Percentiles rank a stretch among this genome's conserved stretches.
Conservation (phyloP, 306 rosid species). For the Abrus pulchellus region DNA sequence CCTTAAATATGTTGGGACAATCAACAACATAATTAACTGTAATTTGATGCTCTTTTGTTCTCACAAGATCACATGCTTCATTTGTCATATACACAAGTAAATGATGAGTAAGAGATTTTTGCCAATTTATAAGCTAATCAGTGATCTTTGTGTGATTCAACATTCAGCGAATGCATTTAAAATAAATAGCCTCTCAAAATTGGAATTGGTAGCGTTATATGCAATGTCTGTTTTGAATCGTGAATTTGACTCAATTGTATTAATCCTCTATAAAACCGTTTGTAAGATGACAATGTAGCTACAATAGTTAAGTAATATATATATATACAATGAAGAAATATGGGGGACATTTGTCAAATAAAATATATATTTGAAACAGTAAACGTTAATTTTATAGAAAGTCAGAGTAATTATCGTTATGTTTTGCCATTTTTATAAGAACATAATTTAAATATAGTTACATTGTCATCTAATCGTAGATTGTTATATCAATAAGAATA, state of each 20-base stretch:
- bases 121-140: neutral
- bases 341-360: no score
- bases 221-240: no score
- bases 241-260: no score
- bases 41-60: neutral
- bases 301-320: no score
- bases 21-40: neutral
- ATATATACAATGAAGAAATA: no score
- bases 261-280: no score
- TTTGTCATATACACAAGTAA: neutral
- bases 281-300: no score
- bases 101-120: neutral
- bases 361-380: no score
- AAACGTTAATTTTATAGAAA: no score
- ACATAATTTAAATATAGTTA: no score
- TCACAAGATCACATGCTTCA: conserved; percentile 16
- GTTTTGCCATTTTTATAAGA: neutral
- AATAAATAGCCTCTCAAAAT: neutral
- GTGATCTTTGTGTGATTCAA: conserved; percentile 6
- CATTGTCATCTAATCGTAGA: no score
- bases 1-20: neutral
- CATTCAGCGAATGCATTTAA: neutral
- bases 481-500: no score
- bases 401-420: neutral
- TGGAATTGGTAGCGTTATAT: neutral